Evolutionary conservation across 495 filamentous ascomycete genomes (phyloP).

Genomic region (Friedmanniomyces simplex): DNA sequence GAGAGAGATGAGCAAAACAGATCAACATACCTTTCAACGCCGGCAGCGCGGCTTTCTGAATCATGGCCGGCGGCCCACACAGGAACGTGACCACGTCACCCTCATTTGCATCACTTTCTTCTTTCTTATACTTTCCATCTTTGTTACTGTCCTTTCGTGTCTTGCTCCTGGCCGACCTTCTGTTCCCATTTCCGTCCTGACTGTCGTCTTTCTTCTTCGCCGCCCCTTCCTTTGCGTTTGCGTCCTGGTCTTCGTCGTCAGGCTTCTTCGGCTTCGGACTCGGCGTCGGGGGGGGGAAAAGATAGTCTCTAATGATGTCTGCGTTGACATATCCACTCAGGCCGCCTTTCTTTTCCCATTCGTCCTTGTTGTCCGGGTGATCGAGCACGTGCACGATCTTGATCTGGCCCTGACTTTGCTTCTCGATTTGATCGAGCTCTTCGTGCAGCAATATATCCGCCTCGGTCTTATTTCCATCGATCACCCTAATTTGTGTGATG

Average conservation of each 20-base stretch:
- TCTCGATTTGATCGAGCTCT: slow-evolving; percentile 23
- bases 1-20: not conserved
- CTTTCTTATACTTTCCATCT: not conserved
- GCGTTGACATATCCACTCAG: slow-evolving; percentile 25
- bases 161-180: too few species aligned
- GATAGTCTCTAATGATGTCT: slow-evolving; percentile 25
- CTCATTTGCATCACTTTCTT: slow-evolving; percentile 11
- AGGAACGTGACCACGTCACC: slow-evolving; percentile 13
- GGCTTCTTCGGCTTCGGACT: too few species aligned
- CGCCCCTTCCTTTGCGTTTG: too few species aligned
- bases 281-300: slow-evolving; percentile 22
- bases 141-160: too few species aligned
- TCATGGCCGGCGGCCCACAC: slow-evolving; percentile 31
- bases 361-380: slow-evolving; percentile 18
- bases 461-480: slow-evolving; percentile 35
- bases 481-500: slow-evolving; percentile 22
- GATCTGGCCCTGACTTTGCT: slow-evolving; percentile 23
- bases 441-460: slow-evolving; percentile 31
- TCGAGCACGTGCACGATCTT: slow-evolving; percentile 30
- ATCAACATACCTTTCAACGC: slow-evolving; percentile 15
- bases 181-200: too few species aligned
- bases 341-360: slow-evolving; percentile 22
- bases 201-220: too few species aligned
- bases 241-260: too few species aligned
- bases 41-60: slow-evolving; percentile 30